Evolutionary conservation across 805 yeast species (phyloP).

Genomic region (Nakazawaea holstii): DNA sequence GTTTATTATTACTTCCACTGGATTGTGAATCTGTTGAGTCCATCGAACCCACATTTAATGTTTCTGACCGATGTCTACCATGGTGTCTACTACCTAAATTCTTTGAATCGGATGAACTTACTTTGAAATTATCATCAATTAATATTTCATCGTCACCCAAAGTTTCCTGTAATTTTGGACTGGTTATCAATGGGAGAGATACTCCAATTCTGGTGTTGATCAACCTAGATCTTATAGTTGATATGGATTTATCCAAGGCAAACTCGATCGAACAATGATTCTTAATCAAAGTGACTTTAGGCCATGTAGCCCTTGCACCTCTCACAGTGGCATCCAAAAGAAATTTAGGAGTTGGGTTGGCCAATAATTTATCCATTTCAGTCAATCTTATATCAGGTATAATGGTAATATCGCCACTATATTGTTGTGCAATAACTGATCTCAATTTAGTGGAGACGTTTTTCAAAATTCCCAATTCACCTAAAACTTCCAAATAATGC

Average conservation of each 20-base stretch:
- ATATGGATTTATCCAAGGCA: conserved; percentile 75
- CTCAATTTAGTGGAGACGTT: conserved; percentile 68
- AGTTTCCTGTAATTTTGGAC: background rate
- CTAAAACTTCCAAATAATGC: conserved; percentile 67
- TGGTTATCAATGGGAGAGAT: background rate
- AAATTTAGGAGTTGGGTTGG: conserved; percentile 79
- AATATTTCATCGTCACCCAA: background rate
- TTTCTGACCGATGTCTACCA: conserved; percentile 7
- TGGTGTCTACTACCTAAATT: background rate
- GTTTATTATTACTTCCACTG: too few relatives aligned
- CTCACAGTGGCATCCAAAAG: conserved; percentile 62
- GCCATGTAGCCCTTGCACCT: conserved; percentile 95
- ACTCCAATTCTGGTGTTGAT: conserved; percentile 25
- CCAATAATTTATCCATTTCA: conserved; percentile 59
- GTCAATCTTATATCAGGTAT: conserved; percentile 64
- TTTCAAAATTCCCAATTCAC: conserved; percentile 73
- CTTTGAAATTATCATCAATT: background rate
- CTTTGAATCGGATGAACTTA: background rate
- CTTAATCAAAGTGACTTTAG: conserved; percentile 74
- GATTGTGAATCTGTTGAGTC: background rate
- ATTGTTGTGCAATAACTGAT: conserved; percentile 77
- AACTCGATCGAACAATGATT: conserved; percentile 91
- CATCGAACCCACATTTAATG: background rate
- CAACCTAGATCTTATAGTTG: conserved; percentile 56
- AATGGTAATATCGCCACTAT: conserved; percentile 92